A percentile compares a stretch with the other conserved stretches of the same genome.
Evolutionary conservation across 306 rosid genomes (phyloP).

Genomic region (Crotalaria pallida): DNA sequence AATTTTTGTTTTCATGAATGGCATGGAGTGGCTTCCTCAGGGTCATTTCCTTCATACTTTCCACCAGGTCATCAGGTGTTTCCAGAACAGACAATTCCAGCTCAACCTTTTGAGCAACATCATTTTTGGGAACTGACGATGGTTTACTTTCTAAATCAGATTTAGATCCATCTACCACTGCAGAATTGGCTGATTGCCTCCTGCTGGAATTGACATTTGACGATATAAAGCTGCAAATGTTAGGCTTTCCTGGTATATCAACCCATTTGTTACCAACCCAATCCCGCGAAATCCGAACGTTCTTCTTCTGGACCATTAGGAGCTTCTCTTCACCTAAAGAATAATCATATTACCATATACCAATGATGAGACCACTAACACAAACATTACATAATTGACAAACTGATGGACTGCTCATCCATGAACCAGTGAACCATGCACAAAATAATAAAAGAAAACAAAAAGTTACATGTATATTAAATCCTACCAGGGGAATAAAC

Average conservation of each 20-base stretch:
- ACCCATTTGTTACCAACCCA: conserved; percentile 66
- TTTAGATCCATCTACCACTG: conserved; percentile 22
- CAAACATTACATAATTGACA: conserved; percentile 15
- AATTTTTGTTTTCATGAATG: conserved; percentile 29
- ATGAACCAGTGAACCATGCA: conserved; percentile 5
- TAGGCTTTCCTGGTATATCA: conserved; percentile 43
- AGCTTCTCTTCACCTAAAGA: conserved; percentile 56
- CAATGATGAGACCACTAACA: conserved; percentile 8
- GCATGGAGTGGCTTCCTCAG: conserved; percentile 28
- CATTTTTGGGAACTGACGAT: conserved; percentile 13
- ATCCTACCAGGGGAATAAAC: conserved; percentile 68
- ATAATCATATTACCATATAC: conserved; percentile 29
- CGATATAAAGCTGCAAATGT: conserved; percentile 41
- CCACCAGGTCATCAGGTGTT: conserved; percentile 26
- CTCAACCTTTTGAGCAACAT: conserved; percentile 33
- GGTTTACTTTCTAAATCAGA: conserved; percentile 27
- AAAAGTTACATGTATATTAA: background rate
- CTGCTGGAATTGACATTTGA: conserved; percentile 24
- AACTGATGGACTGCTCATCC: conserved; percentile 7
- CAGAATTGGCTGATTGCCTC: conserved; percentile 18
- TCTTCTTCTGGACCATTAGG: conserved; percentile 34
- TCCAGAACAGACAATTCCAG: conserved; percentile 27
- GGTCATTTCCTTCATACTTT: conserved; percentile 19
- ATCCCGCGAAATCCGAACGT: conserved; percentile 58
- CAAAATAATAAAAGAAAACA: background rate